Base-by-base conservation (phyloP, 306 rosid species). In the Carpinus fangiana region DNA sequence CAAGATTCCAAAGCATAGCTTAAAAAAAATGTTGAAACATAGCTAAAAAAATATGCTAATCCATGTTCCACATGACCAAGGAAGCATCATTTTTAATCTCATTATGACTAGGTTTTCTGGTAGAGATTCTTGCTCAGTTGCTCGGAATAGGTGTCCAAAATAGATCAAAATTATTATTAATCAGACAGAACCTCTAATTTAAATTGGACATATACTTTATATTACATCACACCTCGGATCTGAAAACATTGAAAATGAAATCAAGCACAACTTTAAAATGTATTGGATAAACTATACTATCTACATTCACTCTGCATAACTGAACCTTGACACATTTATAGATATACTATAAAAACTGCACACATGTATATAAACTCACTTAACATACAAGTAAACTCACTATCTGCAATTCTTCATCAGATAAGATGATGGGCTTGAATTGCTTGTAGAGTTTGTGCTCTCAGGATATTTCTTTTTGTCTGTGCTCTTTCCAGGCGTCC, bases 321-420 rank as follows among this genome's bases (percentile, higher is more conserved):
- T 28, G 26, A 41, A n/a, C 48, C 28, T 38, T 9, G 28, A 12
- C 72, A 41, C 72, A 17, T 38, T 5, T 8, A 2, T 66, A 5
- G 41, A 66, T 17, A 66, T 41, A 34, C 45, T 6, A 57, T 34
- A 64, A 31, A 64, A 14, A 36, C 21, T 64, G 21, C 70, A 41
- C 72, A 18, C 50, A 18, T 59, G 12, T 3, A 8, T 41, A 41
- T n/a, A 66, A 41, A 38, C 72, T 18, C 10, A 67, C 23, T n/a
- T 45, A 18, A 17, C 4, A 61, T 12, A 61, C 5, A 28, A 28
- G 43, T 12, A 61, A 28, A 61, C 41, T 31, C 68, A 61, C 41
- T 80, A 95, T 85, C 98, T 90, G 89, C 91, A 91, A 62, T 89
- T 86, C 76, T 90, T 91, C 88, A 91, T 80, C 88, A 96, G 83